These are phyloP conservation scores for Alternaria arbusti DNA, from an alignment of 2,329 filamentous ascomycete species.

Conservation along the genomic window DNA sequence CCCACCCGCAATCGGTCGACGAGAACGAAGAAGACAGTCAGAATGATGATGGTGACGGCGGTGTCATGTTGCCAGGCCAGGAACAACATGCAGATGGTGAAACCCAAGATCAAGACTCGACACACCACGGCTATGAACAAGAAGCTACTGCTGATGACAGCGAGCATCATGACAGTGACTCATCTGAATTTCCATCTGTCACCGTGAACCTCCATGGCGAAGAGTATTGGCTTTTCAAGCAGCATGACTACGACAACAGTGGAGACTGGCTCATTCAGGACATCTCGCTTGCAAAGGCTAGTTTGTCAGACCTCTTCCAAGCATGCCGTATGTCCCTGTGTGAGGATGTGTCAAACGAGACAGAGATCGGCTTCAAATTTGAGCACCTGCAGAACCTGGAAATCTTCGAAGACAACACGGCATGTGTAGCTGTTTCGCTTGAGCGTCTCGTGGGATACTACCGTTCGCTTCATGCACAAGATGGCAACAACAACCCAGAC, in stretches of 20 bases:
- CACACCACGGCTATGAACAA: constrained; percentile 19
- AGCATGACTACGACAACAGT: constrained; percentile 36
- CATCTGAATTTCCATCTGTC: constrained; percentile 24
- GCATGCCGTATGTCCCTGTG: constrained; percentile 62
- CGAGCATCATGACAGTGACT: constrained; percentile 14
- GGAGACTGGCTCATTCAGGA: constrained; percentile 42
- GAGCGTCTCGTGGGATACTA: constrained; percentile 66
- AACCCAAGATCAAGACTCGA: not conserved
- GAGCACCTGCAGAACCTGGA: constrained; percentile 49
- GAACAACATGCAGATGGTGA: constrained; percentile 10
- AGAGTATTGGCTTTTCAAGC: constrained; percentile 42
- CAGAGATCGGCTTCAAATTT: constrained; percentile 54
- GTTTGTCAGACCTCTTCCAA: constrained; percentile 61
- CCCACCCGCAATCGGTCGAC: not conserved
- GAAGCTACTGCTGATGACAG: constrained; percentile 10
- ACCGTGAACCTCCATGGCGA: constrained; percentile 38
- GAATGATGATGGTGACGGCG: constrained; percentile 19
- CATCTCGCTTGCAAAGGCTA: constrained; percentile 26
- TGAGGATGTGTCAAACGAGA: constrained; percentile 62
- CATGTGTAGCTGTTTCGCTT: constrained; percentile 37
- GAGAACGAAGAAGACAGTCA: constrained; percentile 7
- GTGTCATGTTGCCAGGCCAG: constrained; percentile 19
- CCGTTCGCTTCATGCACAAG: constrained; percentile 64
- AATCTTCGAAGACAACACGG: constrained; percentile 40
- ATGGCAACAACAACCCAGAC: constrained; percentile 59